Conservation (phyloP, 2,329 filamentous ascomycete species). For the Colletotrichum sp. region DNA sequence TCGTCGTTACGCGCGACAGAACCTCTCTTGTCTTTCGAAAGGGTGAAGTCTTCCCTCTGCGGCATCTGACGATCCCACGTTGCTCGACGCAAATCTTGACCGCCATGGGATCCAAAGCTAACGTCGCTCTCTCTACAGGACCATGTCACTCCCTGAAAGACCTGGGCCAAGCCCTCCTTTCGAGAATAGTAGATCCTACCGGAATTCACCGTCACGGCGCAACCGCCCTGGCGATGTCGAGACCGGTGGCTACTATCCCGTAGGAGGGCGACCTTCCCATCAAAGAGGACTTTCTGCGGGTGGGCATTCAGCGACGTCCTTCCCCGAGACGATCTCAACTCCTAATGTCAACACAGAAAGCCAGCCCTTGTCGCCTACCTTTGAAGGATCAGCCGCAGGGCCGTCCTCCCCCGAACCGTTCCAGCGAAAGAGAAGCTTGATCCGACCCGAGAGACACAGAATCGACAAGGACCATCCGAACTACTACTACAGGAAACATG, state of each 20-base stretch:
- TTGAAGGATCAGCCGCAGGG: slow-evolving; percentile 30
- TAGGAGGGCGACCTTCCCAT: slow-evolving; percentile 48
- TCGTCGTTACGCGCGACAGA: slow-evolving; percentile 4
- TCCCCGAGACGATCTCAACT: slow-evolving; percentile 60
- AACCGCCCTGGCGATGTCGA: slow-evolving; percentile 73
- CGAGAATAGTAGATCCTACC: slow-evolving; percentile 68
- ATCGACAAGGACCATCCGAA: slow-evolving; percentile 90
- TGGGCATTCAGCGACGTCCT: slow-evolving; percentile 61
- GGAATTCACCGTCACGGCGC: slow-evolving; percentile 71
- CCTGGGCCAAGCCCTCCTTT: slow-evolving; percentile 67
- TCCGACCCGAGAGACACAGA: slow-evolving; percentile 85
- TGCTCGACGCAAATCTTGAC: not conserved
- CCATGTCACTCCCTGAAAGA: slow-evolving; percentile 68
- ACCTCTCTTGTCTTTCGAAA: slow-evolving; percentile 16
- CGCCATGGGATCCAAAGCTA: not conserved
- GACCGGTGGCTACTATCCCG: slow-evolving; percentile 57
- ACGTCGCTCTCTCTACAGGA: slow-evolving; percentile 33
- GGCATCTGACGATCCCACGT: not conserved
- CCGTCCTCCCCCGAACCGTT: slow-evolving; percentile 33
- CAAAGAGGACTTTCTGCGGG: slow-evolving; percentile 59
- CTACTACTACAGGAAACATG: slow-evolving; percentile 95
- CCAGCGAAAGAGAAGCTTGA: slow-evolving; percentile 82
- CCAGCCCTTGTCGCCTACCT: slow-evolving; percentile 58
- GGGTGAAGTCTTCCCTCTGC: slow-evolving; percentile 21
- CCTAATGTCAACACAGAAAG: slow-evolving; percentile 62